A percentile compares a stretch with the other conserved stretches of the same genome.
These are phyloP conservation scores for Brettanomyces naardenensis DNA, from an alignment of 805 yeast species.

Conservation along the genomic window DNA sequence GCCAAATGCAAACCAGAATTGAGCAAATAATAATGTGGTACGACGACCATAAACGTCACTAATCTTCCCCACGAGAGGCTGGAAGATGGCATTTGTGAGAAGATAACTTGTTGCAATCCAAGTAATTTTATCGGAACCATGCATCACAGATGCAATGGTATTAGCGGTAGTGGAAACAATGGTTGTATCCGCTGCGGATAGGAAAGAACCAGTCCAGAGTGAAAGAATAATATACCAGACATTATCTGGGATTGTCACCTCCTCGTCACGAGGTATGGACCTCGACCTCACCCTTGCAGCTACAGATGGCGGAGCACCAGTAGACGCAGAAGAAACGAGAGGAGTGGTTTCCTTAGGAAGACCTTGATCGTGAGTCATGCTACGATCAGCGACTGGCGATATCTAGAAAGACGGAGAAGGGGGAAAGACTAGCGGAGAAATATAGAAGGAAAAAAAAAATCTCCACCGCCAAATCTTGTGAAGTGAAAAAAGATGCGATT, in stretches of 20 bases:
- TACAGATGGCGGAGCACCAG: no score
- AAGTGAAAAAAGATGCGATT: no score
- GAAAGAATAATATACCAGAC: constrained; percentile 21
- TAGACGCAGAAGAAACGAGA: neutral
- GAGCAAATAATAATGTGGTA: constrained; percentile 34
- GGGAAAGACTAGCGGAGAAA: no score
- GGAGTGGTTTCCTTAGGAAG: neutral
- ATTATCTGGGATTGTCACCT: constrained; percentile 16
- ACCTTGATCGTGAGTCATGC: no score
- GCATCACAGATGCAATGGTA: constrained; percentile 51
- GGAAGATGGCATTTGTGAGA: constrained; percentile 64
- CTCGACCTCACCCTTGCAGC: no score
- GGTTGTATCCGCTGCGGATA: constrained; percentile 53
- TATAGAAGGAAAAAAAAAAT: no score
- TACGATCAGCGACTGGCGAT: no score
- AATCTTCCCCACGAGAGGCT: constrained; percentile 64
- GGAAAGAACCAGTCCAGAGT: constrained; percentile 37
- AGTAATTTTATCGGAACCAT: constrained; percentile 40
- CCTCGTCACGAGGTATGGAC: constrained; percentile 25
- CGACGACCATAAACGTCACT: constrained; percentile 59
- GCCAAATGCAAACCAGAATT: constrained; percentile 37
- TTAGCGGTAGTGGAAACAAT: constrained; percentile 52
- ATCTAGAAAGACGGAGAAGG: no score
- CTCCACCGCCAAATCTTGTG: no score
- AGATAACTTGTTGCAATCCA: constrained; percentile 74